Conservation (phyloP, 768 basidiomycete species). For the Collybia mongolica region DNA sequence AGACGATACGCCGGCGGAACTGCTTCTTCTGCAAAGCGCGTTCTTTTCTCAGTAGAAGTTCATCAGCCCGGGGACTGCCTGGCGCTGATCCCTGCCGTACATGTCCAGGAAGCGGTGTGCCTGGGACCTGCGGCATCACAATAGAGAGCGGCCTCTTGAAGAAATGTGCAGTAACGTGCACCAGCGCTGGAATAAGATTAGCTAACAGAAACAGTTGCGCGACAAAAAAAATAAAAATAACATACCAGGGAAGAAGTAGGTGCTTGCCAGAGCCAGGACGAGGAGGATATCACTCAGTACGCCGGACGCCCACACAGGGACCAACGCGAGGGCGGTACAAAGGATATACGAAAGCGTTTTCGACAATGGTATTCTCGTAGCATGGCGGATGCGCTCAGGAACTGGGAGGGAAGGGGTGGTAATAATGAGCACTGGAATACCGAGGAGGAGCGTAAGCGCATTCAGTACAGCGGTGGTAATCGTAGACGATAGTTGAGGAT, state of each 20-base stretch:
- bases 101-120: conserved; percentile 22
- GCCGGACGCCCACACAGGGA: conserved; percentile 35
- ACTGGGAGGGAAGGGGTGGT: conserved; percentile 54
- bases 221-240: not conserved
- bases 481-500: conserved; percentile 18
- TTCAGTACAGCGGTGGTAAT: conserved; percentile 41
- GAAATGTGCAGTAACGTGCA: conserved; percentile 82
- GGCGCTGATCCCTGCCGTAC: conserved; percentile 8
- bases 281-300: conserved; percentile 49
- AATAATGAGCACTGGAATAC: conserved; percentile 58
- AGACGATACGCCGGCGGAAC: conserved; percentile 67
- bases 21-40: conserved; percentile 74
- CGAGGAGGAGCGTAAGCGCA: conserved; percentile 52
- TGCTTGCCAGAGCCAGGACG: conserved; percentile 49
- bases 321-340: conserved; percentile 43
- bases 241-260: conserved; percentile 64
- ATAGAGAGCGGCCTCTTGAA: conserved; percentile 84
- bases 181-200: conserved; percentile 42
- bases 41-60: conserved; percentile 86
- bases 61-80: conserved; percentile 38
- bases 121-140: conserved; percentile 52
- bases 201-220: not conserved
- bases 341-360: conserved; percentile 39
- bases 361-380: conserved; percentile 42
- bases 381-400: conserved; percentile 39